These are phyloP conservation scores for Alternaria dauci DNA, from an alignment of 2,329 filamentous ascomycete species.

Conservation along the genomic window DNA sequence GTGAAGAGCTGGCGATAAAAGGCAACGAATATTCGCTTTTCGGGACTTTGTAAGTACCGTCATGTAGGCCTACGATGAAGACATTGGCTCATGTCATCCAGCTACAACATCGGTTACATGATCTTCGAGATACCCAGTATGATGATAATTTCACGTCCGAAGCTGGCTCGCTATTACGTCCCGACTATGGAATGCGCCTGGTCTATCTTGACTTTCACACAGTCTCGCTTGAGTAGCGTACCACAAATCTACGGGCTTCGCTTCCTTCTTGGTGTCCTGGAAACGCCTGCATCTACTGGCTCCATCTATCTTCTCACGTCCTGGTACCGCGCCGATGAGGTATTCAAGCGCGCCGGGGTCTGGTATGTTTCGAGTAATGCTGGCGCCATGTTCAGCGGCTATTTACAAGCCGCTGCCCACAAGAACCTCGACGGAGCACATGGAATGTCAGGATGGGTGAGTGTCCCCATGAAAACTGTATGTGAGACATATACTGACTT, in stretches of 20 bases:
- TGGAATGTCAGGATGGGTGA: slow-evolving; percentile 53
- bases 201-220: slow-evolving; percentile 46
- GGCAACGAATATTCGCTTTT: slow-evolving; percentile 65
- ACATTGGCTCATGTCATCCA: not conserved
- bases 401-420: slow-evolving; percentile 62
- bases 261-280: slow-evolving; percentile 42
- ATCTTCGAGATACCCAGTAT: slow-evolving; percentile 46
- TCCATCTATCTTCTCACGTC: slow-evolving; percentile 41
- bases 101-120: slow-evolving; percentile 44
- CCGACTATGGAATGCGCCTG: slow-evolving; percentile 47
- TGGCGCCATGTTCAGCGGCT: slow-evolving; percentile 63
- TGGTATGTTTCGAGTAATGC: slow-evolving; percentile 62
- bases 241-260: slow-evolving; percentile 46
- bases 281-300: slow-evolving; percentile 39
- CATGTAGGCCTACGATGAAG: not conserved
- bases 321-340: slow-evolving; percentile 53
- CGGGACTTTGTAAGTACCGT: slow-evolving; percentile 50
- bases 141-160: slow-evolving; percentile 46
- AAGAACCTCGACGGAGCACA: slow-evolving; percentile 56
- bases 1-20: slow-evolving; percentile 32
- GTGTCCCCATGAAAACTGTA: not conserved
- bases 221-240: slow-evolving; percentile 42
- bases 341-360: slow-evolving; percentile 61
- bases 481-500: not conserved
- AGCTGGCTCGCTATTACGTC: slow-evolving; percentile 41